These are phyloP conservation scores for Globisporangium barbulae DNA, from an alignment of 352 stramenopile genomes.

Conservation along the genomic window DNA sequence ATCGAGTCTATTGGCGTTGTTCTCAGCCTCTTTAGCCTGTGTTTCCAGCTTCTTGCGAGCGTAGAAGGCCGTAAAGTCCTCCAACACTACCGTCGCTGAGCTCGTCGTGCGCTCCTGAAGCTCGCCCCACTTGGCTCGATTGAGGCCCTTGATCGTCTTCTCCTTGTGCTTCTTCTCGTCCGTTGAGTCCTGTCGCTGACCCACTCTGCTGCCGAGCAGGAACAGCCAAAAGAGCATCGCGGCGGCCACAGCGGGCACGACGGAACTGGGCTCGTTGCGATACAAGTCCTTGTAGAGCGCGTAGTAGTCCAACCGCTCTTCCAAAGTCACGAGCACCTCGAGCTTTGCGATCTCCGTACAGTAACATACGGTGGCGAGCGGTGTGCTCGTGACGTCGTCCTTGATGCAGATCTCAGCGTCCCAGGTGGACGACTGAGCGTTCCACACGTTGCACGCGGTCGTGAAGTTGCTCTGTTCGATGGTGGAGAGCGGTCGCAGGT, in stretches of 20 bases:
- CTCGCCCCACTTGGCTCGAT: conserved; percentile 62
- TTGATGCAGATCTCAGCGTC: conserved; percentile 58
- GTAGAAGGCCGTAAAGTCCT: conserved; percentile 54
- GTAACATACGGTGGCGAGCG: conserved; percentile 47
- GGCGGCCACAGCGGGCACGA: conserved; percentile 37
- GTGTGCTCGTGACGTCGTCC: conserved; percentile 38
- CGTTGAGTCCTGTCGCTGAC: conserved; percentile 29
- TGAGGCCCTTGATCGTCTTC: conserved; percentile 53
- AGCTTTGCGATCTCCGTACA: conserved; percentile 40
- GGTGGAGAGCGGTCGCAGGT: conserved; percentile 32
- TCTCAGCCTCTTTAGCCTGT: neutral
- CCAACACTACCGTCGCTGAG: conserved; percentile 24
- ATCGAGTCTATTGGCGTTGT: neutral
- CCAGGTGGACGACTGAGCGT: conserved; percentile 30
- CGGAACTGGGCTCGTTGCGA: conserved; percentile 53
- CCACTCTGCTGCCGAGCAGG: conserved; percentile 24
- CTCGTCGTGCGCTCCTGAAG: conserved; percentile 37
- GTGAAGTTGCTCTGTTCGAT: conserved; percentile 62
- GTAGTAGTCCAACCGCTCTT: conserved; percentile 67
- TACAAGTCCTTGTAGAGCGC: conserved; percentile 50
- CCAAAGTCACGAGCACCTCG: conserved; percentile 59
- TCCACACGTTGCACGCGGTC: conserved; percentile 57
- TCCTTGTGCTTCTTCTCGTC: conserved; percentile 49
- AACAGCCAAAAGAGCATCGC: conserved; percentile 40
- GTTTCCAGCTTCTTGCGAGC: conserved; percentile 28